A percentile compares a stretch with the other conserved stretches of the same genome.
phyloP scores from a whole-genome alignment of 2,329 filamentous ascomycete genomes.

The Volutella citrinella region DNA sequence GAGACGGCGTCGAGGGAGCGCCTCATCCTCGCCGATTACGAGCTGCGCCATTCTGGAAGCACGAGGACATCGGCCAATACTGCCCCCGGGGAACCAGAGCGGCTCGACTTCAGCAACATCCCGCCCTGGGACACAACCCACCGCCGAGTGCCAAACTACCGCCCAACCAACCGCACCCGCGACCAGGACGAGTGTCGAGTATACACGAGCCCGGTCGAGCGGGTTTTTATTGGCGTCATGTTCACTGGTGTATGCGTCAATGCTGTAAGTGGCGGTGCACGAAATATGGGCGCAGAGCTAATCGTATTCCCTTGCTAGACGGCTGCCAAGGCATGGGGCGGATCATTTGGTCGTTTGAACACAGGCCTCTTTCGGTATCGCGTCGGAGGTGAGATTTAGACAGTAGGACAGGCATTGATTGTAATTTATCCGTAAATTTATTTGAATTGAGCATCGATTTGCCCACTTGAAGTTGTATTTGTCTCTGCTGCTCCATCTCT shows the following conservation, averaged over 20 bases:
- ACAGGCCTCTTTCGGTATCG: slow-evolving; percentile 13
- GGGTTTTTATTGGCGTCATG: slow-evolving; percentile 11
- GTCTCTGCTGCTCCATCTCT: too few species aligned
- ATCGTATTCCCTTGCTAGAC: slow-evolving; percentile 6
- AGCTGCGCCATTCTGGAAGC: slow-evolving; percentile 15
- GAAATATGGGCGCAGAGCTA: not conserved
- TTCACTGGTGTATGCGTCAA: slow-evolving; percentile 10
- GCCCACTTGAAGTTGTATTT: too few species aligned
- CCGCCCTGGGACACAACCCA: slow-evolving; percentile 10
- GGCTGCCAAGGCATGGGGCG: slow-evolving; percentile 14
- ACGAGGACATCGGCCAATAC: too few species aligned
- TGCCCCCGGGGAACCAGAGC: not conserved
- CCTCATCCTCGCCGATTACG: slow-evolving; percentile 10
- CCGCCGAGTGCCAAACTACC: slow-evolving; percentile 12
- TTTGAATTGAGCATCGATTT: too few species aligned
- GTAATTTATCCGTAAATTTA: too few species aligned
- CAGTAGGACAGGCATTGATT: too few species aligned
- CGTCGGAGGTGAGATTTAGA: slow-evolving; percentile 13
- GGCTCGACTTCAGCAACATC: too few species aligned
- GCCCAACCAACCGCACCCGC: slow-evolving; percentile 4
- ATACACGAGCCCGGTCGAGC: slow-evolving; percentile 8
- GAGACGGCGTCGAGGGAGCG: slow-evolving; percentile 5
- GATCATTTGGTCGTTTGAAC: slow-evolving; percentile 10
- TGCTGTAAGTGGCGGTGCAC: slow-evolving; percentile 2
- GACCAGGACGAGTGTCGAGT: slow-evolving; percentile 10